These are phyloP conservation scores for Pleurozium schreberi DNA, from an alignment of 225 moss, liverwort and hornwort species.

Conservation along the genomic window DNA sequence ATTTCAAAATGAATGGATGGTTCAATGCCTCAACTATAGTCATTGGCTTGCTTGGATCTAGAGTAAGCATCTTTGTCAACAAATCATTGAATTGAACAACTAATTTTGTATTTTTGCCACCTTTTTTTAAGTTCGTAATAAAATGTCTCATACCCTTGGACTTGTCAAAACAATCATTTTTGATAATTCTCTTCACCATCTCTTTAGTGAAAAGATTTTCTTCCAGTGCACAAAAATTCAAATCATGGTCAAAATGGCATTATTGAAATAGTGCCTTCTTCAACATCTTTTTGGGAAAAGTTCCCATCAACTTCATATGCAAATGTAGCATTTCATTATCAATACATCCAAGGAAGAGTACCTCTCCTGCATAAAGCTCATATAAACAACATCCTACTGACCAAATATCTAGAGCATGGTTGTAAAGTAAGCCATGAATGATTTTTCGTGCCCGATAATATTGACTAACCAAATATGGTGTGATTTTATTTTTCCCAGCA, in stretches of 20 bases:
- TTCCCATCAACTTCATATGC: constrained; percentile 85
- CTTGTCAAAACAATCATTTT: background rate
- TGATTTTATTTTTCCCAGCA: constrained; percentile 64
- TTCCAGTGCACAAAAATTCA: background rate
- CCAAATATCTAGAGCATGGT: constrained; percentile 82
- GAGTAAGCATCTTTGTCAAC: background rate
- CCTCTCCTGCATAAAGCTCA: constrained; percentile 67
- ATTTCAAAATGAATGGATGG: background rate
- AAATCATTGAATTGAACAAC: background rate
- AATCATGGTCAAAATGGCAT: background rate
- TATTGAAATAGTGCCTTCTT: constrained; percentile 27
- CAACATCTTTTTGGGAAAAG: constrained; percentile 84
- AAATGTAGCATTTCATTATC: constrained; percentile 86
- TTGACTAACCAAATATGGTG: constrained; percentile 81
- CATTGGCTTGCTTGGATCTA: background rate
- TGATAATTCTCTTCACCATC: background rate
- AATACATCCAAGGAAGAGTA: constrained; percentile 58
- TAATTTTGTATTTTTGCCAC: fast-evolving
- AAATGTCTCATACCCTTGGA: background rate
- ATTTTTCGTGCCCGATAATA: constrained; percentile 84
- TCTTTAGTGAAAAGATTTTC: background rate
- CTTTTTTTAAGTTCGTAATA: too few relatives aligned
- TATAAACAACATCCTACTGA: constrained; percentile 86
- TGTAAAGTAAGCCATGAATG: constrained; percentile 74
- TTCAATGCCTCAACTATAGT: background rate